Percentiles rank a stretch among this genome's conserved stretches.
These are phyloP conservation scores for Lodderomyces beijingensis DNA, from an alignment of 1,139 yeast species.

Conservation along the genomic window DNA sequence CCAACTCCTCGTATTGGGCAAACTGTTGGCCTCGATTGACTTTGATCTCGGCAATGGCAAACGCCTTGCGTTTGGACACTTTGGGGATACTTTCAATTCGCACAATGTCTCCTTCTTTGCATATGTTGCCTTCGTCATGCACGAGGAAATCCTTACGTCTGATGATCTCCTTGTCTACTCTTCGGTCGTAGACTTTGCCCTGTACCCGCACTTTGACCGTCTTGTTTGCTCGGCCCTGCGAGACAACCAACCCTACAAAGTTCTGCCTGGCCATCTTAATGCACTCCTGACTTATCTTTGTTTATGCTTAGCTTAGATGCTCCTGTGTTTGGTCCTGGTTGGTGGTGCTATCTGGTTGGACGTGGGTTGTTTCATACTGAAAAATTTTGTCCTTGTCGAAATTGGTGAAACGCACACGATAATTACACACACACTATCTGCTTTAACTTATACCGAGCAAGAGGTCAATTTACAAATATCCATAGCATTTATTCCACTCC, in stretches of 20 bases:
- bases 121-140: slow-evolving; percentile 88
- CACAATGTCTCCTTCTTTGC: slow-evolving; percentile 94
- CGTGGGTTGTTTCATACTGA: too few relatives aligned
- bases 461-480: too few relatives aligned
- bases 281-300: too few relatives aligned
- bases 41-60: slow-evolving; percentile 93
- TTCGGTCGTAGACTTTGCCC: slow-evolving; percentile 60
- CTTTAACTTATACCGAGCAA: too few relatives aligned
- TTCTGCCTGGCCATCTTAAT: slow-evolving; percentile 85
- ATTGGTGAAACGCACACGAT: too few relatives aligned
- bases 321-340: too few relatives aligned
- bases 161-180: slow-evolving; percentile 71
- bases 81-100: slow-evolving; percentile 91
- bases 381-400: too few relatives aligned
- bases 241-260: slow-evolving; percentile 86
- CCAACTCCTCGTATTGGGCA: slow-evolving; percentile 71
- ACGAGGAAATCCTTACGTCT: slow-evolving; percentile 82
- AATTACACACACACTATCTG: too few relatives aligned
- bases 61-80: slow-evolving; percentile 72
- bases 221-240: slow-evolving; percentile 94
- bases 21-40: slow-evolving; percentile 88
- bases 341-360: too few relatives aligned
- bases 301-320: too few relatives aligned
- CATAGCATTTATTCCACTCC: too few relatives aligned
- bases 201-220: slow-evolving; percentile 92